A percentile compares a stretch with the other conserved stretches of the same genome.
These are phyloP conservation scores for Arachis hypogaea DNA, from an alignment of 306 rosid genomes.

Conservation along the genomic window DNA sequence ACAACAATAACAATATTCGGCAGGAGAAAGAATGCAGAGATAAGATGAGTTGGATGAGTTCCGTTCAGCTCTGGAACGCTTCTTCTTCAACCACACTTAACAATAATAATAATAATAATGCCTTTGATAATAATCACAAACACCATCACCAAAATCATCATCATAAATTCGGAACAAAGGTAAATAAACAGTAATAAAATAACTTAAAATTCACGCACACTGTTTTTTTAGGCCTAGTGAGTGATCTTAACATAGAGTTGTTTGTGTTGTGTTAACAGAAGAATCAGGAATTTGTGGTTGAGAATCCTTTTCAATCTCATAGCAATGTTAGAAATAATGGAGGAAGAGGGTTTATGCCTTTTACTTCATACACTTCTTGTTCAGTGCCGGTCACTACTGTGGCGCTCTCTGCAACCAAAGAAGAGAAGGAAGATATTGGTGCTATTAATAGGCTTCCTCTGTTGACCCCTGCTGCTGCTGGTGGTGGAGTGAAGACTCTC, in stretches of 20 bases:
- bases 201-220: constrained; percentile 1
- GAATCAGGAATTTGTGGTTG: constrained; percentile 53
- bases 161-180: constrained; percentile 61
- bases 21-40: constrained; percentile 65
- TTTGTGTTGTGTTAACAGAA: constrained; percentile 47
- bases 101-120: constrained; percentile 22
- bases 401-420: constrained; percentile 42
- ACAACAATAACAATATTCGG: constrained; percentile 15
- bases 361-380: constrained; percentile 53
- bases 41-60: constrained; percentile 97
- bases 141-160: constrained; percentile 37
- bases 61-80: constrained; percentile 87
- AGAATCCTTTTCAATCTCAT: constrained; percentile 56
- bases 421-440: constrained; percentile 68
- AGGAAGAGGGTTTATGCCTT: constrained; percentile 60
- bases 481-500: constrained; percentile 54
- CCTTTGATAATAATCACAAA: constrained; percentile 38
- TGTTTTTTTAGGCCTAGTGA: neutral
- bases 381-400: constrained; percentile 41
- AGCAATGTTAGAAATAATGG: constrained; percentile 46
- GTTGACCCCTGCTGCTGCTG: constrained; percentile 63
- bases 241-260: neutral
- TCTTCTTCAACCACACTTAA: no score
- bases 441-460: constrained; percentile 73
- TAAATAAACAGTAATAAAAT: constrained; percentile 25